These are phyloP conservation scores for Hevea brasiliensis DNA, from an alignment of 345 rosid genomes.

Conservation along the genomic window DNA sequence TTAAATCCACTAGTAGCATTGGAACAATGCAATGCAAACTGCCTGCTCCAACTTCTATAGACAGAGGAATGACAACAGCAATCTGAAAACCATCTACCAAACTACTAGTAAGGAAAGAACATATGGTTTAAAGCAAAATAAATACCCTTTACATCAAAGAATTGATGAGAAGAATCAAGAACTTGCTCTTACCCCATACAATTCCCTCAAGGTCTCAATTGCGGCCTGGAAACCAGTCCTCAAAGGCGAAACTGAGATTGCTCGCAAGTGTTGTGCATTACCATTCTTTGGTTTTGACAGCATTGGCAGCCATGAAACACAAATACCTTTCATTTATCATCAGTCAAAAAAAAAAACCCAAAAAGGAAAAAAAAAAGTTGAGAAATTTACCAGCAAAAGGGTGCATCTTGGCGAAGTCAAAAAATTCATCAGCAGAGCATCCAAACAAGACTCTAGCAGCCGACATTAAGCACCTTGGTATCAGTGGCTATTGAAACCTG, in stretches of 20 bases:
- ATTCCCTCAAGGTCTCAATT: constrained; percentile 43
- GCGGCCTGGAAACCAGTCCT: constrained; percentile 57
- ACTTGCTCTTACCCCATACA: constrained; percentile 31
- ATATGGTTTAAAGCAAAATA: not conserved
- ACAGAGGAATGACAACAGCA: not conserved
- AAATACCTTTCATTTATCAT: too few species aligned
- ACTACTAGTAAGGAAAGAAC: not conserved
- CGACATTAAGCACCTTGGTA: constrained; percentile 54
- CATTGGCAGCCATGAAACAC: constrained; percentile 43
- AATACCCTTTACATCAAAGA: not conserved
- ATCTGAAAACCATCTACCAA: not conserved
- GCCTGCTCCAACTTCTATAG: not conserved
- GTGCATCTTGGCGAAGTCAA: constrained; percentile 59
- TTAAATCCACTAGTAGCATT: not conserved
- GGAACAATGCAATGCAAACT: not conserved
- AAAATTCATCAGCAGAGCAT: constrained; percentile 74
- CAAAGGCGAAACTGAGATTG: constrained; percentile 48
- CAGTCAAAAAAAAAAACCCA: too few species aligned
- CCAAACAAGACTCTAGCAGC: constrained; percentile 73
- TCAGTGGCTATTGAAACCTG: constrained; percentile 79
- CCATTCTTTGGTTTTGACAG: constrained; percentile 61
- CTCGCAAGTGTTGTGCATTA: constrained; percentile 66
- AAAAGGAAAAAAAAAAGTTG: not conserved
- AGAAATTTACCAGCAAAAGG: constrained; percentile 54
- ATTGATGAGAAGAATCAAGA: constrained; percentile 5